A percentile compares a stretch with the other conserved stretches of the same genome.
Evolutionary conservation across 495 filamentous ascomycete species (phyloP).

Genomic region (Paragyromitra xinjiangensis): DNA sequence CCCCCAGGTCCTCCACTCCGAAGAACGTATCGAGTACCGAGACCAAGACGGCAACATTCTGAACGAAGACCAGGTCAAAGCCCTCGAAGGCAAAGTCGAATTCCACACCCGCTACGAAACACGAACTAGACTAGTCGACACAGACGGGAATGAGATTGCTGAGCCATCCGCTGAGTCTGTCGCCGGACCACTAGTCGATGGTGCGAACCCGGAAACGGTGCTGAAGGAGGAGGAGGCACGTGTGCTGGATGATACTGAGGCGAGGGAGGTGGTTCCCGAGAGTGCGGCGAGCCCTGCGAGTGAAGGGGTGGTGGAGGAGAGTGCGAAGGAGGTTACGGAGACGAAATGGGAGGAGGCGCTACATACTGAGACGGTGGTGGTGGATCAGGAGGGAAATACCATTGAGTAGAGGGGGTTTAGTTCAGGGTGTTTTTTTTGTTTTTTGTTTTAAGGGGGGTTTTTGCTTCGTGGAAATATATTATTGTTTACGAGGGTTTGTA

Average conservation of each 20-base stretch:
- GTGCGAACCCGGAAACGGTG: conserved; percentile 46
- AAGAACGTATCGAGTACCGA: conserved; percentile 92
- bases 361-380: conserved; percentile 30
- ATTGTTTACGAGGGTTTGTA: neutral
- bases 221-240: conserved; percentile 13
- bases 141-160: conserved; percentile 74
- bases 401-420: conserved; percentile 13
- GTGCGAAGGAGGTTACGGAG: conserved; percentile 10
- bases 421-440: neutral
- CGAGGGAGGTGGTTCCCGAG: conserved; percentile 28
- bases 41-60: conserved; percentile 93
- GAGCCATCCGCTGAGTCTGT: conserved; percentile 58
- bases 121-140: conserved; percentile 82
- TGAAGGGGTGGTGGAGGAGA: conserved; percentile 21
- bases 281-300: conserved; percentile 44
- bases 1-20: conserved; percentile 67
- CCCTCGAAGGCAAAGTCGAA: conserved; percentile 86
- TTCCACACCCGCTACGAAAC: conserved; percentile 96
- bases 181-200: conserved; percentile 49
- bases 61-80: conserved; percentile 81
- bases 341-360: conserved; percentile 24
- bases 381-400: conserved; percentile 35
- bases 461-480: conserved; percentile 15
- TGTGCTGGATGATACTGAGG: conserved; percentile 36
- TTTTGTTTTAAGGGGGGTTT: neutral